Conservation (phyloP, 768 basidiomycete genomes). For the Tulasnella sp. region DNA sequence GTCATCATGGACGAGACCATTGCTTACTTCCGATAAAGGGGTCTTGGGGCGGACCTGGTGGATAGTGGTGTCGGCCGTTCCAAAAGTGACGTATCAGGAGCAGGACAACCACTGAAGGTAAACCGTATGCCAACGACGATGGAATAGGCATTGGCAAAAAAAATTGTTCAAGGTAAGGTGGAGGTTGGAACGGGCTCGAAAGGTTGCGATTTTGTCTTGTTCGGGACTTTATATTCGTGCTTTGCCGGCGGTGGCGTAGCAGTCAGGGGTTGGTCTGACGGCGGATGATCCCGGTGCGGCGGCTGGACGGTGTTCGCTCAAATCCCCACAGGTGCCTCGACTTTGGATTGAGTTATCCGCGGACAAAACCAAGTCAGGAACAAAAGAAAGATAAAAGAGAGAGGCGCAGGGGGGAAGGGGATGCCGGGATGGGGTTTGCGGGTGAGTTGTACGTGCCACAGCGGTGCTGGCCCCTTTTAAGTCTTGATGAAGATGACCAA, state of each 20-base stretch:
- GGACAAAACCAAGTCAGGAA: neutral
- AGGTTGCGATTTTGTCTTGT: neutral
- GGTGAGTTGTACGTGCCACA: neutral
- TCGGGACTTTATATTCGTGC: neutral
- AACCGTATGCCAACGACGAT: neutral
- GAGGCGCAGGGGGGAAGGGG: neutral
- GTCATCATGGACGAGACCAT: neutral
- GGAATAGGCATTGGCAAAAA: neutral
- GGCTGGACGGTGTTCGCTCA: neutral
- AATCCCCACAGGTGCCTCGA: neutral
- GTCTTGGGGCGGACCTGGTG: constrained; percentile 1
- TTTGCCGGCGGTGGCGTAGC: neutral
- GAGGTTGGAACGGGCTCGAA: neutral
- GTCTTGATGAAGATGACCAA: neutral
- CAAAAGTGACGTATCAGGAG: neutral
- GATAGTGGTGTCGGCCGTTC: neutral
- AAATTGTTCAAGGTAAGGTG: neutral
- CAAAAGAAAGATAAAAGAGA: neutral
- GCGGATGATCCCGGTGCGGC: neutral
- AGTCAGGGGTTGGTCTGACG: neutral
- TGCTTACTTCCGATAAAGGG: constrained; percentile 6
- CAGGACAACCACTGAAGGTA: neutral
- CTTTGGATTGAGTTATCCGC: neutral
- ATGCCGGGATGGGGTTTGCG: neutral
- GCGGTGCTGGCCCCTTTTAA: neutral